Base-by-base conservation (phyloP, 148 eudicot genomes). In the Selenicereus undatus region DNA sequence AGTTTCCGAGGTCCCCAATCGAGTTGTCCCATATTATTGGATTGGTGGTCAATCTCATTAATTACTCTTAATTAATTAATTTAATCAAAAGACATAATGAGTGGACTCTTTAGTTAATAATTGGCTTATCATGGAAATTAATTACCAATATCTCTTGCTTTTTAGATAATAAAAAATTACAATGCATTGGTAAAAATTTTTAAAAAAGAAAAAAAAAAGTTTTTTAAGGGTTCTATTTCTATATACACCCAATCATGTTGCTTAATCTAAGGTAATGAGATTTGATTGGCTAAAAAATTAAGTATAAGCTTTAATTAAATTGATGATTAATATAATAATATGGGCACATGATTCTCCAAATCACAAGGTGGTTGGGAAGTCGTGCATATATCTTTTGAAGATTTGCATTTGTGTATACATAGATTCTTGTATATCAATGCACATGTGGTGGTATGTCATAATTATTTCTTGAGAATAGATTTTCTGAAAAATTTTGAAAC, bases 321-420 rank as follows among this genome's bases (percentile, higher is more conserved):
- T 62, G 26, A 9, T n/a, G 26, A 65, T 27, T 24, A 24, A 65
- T 65, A 75, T 56, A 56, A 35, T 20, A n/a, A n/a, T n/a, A n/a
- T n/a, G n/a, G n/a, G n/a, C 83, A 77, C 70, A 80, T 80, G 81
- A 51, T 80, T 74, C 79, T 36, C 70, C 83, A 81, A 79, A 83
- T 81, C 81, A 69, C 74, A 80, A 79, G 83, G 83, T 84, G 81
- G 84, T 83, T 81, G 56, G 72, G 81, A 86, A 71, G 83, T 79
- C 76, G 76, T 70, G 76, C 82, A 83, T 5, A 27, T 65, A 65
- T 65, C 71, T 13, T 79, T 69, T 79, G 11, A 75, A 71, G 77
- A 83, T 79, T 71, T 80, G 82, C 76, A 72, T 76, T 83, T 80
- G 75, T 51, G 73, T 76, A 69, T 75, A 76, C 77, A 69, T 83